A percentile compares a stretch with the other conserved stretches of the same genome.
phyloP scores from a whole-genome alignment of 805 yeast species.

The Candida fluviatilis region DNA sequence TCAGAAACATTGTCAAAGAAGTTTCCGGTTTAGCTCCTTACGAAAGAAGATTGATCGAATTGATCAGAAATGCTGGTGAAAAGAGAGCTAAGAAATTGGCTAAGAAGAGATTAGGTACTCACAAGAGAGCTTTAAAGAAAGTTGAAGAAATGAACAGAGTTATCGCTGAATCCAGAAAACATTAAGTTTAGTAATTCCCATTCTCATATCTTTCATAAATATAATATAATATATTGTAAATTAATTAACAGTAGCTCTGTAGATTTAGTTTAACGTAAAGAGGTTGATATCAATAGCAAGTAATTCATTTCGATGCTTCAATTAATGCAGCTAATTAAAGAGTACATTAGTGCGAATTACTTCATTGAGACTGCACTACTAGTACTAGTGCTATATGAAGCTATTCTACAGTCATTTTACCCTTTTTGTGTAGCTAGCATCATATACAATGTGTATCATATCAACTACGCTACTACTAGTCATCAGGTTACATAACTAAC shows the following conservation, averaged over 20 bases:
- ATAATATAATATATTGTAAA: slow-evolving; percentile 1
- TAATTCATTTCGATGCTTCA: no score
- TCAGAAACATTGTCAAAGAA: slow-evolving; percentile 92
- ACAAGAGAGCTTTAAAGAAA: slow-evolving; percentile 99
- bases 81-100: slow-evolving; percentile 99
- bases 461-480: no score
- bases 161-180: slow-evolving; percentile 97
- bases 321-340: no score
- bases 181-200: slow-evolving; percentile 38
- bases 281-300: no score
- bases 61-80: slow-evolving; percentile 99
- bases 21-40: slow-evolving; percentile 99
- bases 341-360: no score
- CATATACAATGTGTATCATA: no score
- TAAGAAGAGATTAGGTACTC: slow-evolving; percentile 99
- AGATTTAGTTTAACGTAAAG: no score
- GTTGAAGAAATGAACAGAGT: slow-evolving; percentile 96
- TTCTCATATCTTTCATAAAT: slow-evolving; percentile 1
- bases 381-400: no score
- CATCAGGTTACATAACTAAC: no score
- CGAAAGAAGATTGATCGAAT: slow-evolving; percentile 99
- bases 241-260: background rate
- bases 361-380: no score
- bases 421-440: no score
- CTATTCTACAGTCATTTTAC: no score